Base-by-base conservation (phyloP, 1,139 yeast genomes). In the Candida gigantensis region DNA sequence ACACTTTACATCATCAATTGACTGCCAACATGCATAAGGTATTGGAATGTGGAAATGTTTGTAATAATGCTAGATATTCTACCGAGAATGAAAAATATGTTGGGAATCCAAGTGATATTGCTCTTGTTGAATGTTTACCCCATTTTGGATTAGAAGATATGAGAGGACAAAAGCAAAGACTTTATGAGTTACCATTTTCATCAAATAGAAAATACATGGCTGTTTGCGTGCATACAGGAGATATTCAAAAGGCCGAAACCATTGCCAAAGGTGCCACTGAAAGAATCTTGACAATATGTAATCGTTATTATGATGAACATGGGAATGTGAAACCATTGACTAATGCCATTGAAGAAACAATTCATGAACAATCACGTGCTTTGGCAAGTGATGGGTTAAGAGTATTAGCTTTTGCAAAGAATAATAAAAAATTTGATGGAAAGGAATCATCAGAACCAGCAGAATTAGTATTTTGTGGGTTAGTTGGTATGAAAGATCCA, bases 61-160 rank as follows among this genome's bases (percentile, higher is more conserved):
- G 97, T 67, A 90, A 90, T 64, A 88, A 89, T 55, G 78, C 95
- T 15, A 72, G 75, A 45, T 83, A 63, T 46, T 83, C 94, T 0
- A 63, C 68, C 12, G 95, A 85, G 51, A 76, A 74, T 52, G 87
- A 79, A 45, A 81, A 77, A 51, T 83, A 65, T 51, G 79, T 87
- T 37, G 98, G 97, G 25, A 92, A 90, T 58, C 95, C 98, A 30
- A 87, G 96, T 21, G 98, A 92, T 62, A 81, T 89, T 51, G 97
- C 97, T 0, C 66, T 92, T 32, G 68, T 89, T 40, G 96, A 87
- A 60, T 75, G 81, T 25, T 68, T 89, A 41, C 70, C 77, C 5
- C 77, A 77, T 43, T 88, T 88, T 61, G 87, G 83, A 3, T 58
- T 87, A 40, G 79, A 77, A 7, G 97, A 90, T 58, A 56, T 62